Evolutionary conservation across 2,329 filamentous ascomycete genomes (phyloP), one percentile per base, ranked within the genome.

Genomic region (Cladosporium sp.): DNA sequence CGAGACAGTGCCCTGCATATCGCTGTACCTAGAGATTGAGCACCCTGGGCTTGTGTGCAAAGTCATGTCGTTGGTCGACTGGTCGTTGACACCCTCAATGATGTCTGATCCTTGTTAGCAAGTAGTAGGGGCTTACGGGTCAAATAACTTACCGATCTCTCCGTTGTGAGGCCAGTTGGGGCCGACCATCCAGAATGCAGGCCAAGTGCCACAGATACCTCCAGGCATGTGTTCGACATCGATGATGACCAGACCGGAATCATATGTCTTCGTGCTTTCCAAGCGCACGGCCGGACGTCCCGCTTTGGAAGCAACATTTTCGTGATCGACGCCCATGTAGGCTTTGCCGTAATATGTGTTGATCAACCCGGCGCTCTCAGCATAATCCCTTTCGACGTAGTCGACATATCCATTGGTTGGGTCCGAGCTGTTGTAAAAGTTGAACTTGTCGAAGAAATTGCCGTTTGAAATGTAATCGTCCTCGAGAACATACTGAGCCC

Each of bases 361-460:
- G 61, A 71, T 66, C 37, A 70, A 59, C 8, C 60, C 58, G 19
- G 57, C 58, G 22, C 44, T 54, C 17, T 52, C 32, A 56, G 89
- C 88, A 1, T 79, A 81, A n/a, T 70, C 58, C 51, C 80, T 77
- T 62, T 82, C 76, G 55, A 85, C 80, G 66, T 91, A 94, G 60
- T 83, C 74, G 64, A 94, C 90, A 65, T 85, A 90, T 32, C 90
- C 90, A 61, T 85, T 66, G 2, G 90, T 94, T 0, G 90, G 90
- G 66, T 94, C 90, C 3, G 64, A 19, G 15, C 59, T 74, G 7
- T 77, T 79, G 62, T 73, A 82, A 70, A 83, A 83, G 28, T 70
- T 64, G 66, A 83, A 83, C 63, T 76, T 73, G 62, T 77, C 73
- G 66, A 82, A 82, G 66, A 83, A 83, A 58, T 72, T 71, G 49